Percentiles rank a stretch among this genome's conserved stretches.
Conservation (phyloP, 441 rosid species). For the Breynia disticha region DNA sequence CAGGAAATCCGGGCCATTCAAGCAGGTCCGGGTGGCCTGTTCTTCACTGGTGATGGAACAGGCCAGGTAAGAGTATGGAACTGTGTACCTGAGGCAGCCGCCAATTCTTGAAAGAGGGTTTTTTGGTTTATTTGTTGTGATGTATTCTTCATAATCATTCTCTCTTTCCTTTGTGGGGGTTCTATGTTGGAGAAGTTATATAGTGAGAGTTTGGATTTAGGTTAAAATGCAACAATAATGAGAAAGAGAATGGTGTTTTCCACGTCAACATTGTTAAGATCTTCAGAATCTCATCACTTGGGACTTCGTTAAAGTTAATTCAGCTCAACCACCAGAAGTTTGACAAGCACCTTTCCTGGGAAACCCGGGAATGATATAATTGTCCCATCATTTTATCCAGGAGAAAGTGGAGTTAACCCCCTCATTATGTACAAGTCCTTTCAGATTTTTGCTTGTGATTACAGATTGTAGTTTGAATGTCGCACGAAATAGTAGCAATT, state of each 20-base stretch:
- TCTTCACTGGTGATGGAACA: slow-evolving; percentile 90
- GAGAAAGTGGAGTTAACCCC: no score
- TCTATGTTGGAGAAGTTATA: slow-evolving; percentile 17
- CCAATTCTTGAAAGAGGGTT: slow-evolving; percentile 17
- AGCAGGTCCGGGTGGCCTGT: slow-evolving; percentile 68
- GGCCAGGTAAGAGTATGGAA: slow-evolving; percentile 95
- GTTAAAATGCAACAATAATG: not conserved
- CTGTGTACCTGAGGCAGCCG: slow-evolving; percentile 42
- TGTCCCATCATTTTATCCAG: no score
- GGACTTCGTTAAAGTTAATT: no score
- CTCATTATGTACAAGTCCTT: no score
- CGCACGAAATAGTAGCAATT: no score
- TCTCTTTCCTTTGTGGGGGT: slow-evolving; percentile 10
- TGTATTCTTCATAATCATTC: slow-evolving; percentile 10
- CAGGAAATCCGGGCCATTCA: slow-evolving; percentile 77
- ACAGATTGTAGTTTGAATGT: no score
- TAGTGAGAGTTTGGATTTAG: slow-evolving; percentile 22
- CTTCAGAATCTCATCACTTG: no score
- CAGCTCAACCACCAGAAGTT: no score
- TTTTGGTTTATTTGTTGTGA: slow-evolving; percentile 5
- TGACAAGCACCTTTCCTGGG: no score
- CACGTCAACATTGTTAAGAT: not conserved
- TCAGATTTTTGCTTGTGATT: no score
- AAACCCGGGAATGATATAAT: no score
- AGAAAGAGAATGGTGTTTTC: not conserved